Evolutionary conservation across 2,329 filamentous ascomycete genomes (phyloP).

Genomic region (Neonectria ditissima): DNA sequence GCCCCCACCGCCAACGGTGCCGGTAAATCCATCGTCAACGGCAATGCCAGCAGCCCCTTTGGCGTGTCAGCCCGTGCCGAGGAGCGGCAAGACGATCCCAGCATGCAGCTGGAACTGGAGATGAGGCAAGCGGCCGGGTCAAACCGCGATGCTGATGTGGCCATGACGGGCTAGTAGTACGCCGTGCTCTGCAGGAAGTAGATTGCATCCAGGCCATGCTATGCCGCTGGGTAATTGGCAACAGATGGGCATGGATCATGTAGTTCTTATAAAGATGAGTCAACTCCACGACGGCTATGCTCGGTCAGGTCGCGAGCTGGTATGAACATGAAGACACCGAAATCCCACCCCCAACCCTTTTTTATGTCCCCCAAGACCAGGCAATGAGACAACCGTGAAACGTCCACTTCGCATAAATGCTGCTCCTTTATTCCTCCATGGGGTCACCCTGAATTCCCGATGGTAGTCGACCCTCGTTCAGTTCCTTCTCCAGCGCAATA

Average conservation of each 20-base stretch:
- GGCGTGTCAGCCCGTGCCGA: slow-evolving; percentile 39
- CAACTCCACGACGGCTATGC: slow-evolving; percentile 19
- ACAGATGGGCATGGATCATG: slow-evolving; percentile 6
- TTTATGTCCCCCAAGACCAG: slow-evolving; percentile 28
- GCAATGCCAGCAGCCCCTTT: slow-evolving; percentile 36
- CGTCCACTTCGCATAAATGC: slow-evolving; percentile 2
- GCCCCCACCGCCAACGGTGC: slow-evolving; percentile 43
- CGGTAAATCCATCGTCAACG: slow-evolving; percentile 47
- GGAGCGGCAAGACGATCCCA: slow-evolving; percentile 56
- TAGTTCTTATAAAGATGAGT: slow-evolving; percentile 21
- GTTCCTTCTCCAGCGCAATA: slow-evolving; percentile 87
- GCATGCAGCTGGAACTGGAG: slow-evolving; percentile 67
- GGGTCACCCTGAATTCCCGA: slow-evolving; percentile 68
- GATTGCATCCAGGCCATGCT: background rate
- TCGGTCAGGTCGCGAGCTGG: slow-evolving; percentile 22
- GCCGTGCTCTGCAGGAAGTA: background rate
- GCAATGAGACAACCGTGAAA: slow-evolving; percentile 16
- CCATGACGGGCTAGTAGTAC: slow-evolving; percentile 67
- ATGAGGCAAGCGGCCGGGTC: slow-evolving; percentile 59
- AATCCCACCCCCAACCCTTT: slow-evolving; percentile 29
- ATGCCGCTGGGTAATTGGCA: background rate
- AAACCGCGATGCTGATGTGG: slow-evolving; percentile 64
- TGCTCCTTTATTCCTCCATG: slow-evolving; percentile 69
- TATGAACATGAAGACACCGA: slow-evolving; percentile 32
- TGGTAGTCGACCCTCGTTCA: slow-evolving; percentile 89